Evolutionary conservation across 257 asterid species (phyloP).

Genomic region (Knoxia roxburghii): DNA sequence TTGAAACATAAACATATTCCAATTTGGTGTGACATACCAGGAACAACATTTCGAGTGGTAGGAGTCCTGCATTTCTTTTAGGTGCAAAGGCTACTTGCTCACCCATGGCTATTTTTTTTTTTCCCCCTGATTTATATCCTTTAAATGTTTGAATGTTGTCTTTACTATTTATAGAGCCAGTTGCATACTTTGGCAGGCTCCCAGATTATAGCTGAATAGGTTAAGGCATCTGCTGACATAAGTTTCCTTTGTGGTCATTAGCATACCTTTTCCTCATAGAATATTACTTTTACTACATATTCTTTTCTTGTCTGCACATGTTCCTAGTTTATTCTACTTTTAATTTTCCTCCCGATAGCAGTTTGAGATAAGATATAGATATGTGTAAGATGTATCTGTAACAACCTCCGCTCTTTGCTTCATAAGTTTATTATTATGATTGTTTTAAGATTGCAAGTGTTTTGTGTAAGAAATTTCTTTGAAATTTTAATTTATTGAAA

Average conservation of each 20-base stretch:
- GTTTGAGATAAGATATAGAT: background rate
- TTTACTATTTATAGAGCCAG: background rate
- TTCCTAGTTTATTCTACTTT: background rate
- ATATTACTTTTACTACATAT: background rate
- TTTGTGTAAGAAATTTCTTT: background rate
- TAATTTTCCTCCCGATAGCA: background rate
- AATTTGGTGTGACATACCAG: slow-evolving; percentile 80
- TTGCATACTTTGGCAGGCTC: background rate
- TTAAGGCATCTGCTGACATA: background rate
- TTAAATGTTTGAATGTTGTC: background rate
- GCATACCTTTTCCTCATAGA: background rate
- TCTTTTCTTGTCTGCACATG: background rate
- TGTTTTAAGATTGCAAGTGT: background rate
- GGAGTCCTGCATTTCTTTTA: background rate
- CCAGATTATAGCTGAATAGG: background rate
- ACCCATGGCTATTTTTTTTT: background rate
- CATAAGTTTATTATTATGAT: too few relatives aligned
- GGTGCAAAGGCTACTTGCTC: background rate
- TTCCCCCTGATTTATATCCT: background rate
- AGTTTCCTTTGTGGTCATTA: background rate
- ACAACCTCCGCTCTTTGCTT: background rate
- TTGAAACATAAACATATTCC: slow-evolving; percentile 66
- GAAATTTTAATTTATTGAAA: background rate
- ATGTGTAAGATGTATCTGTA: background rate
- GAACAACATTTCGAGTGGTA: slow-evolving; percentile 91